phyloP scores from a whole-genome alignment of 495 filamentous ascomycete species.

The Penicillium ucsense region DNA sequence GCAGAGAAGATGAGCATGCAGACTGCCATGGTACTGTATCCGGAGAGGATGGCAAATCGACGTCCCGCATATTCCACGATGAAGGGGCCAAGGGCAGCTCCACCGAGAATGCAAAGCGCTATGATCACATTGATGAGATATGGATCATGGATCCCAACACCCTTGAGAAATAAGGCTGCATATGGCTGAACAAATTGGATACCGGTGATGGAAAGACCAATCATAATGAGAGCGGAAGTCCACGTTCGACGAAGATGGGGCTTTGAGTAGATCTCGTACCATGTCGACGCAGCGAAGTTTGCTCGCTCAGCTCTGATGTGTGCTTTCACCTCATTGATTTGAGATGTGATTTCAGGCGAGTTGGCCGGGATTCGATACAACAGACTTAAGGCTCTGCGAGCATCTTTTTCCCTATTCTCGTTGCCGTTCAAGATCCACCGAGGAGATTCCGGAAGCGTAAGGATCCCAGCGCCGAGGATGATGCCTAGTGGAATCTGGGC shows the following conservation, averaged over 20 bases:
- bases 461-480: constrained; percentile 16
- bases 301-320: constrained; percentile 16
- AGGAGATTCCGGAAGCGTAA: constrained; percentile 25
- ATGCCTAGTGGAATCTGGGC: constrained; percentile 21
- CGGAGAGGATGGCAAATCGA: constrained; percentile 13
- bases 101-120: constrained; percentile 18
- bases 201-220: constrained; percentile 19
- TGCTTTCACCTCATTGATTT: constrained; percentile 15
- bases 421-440: constrained; percentile 18
- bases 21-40: constrained; percentile 16
- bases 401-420: constrained; percentile 12
- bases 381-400: constrained; percentile 13
- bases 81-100: constrained; percentile 14
- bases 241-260: constrained; percentile 14
- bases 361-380: constrained; percentile 14
- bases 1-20: constrained; percentile 22
- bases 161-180: constrained; percentile 16
- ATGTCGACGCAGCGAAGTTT: neutral
- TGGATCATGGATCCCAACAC: constrained; percentile 17
- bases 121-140: constrained; percentile 24
- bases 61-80: constrained; percentile 20
- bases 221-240: constrained; percentile 15
- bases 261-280: constrained; percentile 15
- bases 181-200: constrained; percentile 24
- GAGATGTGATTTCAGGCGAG: constrained; percentile 11